These are phyloP conservation scores for Candida morakotiae DNA, from an alignment of 805 yeast species.

Conservation along the genomic window DNA sequence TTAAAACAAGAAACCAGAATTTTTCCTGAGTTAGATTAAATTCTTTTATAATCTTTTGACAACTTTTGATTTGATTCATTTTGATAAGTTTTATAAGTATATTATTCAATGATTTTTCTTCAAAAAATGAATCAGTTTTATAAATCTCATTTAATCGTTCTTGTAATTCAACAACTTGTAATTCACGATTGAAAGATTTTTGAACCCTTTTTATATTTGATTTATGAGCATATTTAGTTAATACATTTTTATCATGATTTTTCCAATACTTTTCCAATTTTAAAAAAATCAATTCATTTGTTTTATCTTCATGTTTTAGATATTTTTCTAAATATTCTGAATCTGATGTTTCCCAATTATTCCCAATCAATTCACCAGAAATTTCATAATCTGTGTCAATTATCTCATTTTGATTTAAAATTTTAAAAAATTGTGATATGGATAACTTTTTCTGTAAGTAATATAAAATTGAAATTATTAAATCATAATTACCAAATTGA, in stretches of 20 bases:
- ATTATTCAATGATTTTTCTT: conserved; percentile 20
- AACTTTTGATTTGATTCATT: conserved; percentile 37
- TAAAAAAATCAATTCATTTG: conserved; percentile 14
- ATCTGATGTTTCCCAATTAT: conserved; percentile 30
- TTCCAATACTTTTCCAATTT: conserved; percentile 16
- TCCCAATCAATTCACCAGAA: conserved; percentile 34
- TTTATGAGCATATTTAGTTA: conserved; percentile 18
- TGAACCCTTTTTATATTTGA: conserved; percentile 17
- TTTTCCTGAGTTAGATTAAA: conserved; percentile 27
- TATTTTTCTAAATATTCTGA: conserved; percentile 21
- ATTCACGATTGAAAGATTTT: conserved; percentile 23
- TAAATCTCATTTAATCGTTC: conserved; percentile 31
- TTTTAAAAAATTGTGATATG: conserved; percentile 63
- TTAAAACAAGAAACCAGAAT: conserved; percentile 31
- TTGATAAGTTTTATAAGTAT: conserved; percentile 24
- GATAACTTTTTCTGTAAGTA: conserved; percentile 53
- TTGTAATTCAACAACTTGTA: conserved; percentile 28
- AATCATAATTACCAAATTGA: conserved; percentile 55
- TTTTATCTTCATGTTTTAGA: conserved; percentile 28
- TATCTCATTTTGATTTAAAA: conserved; percentile 49
- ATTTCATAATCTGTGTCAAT: conserved; percentile 28
- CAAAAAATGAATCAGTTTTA: conserved; percentile 22
- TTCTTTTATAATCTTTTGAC: conserved; percentile 26
- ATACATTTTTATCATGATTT: conserved; percentile 17
- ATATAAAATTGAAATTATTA: conserved; percentile 54